Base-by-base conservation (phyloP, 2,329 filamentous ascomycete genomes). In the Camptophora hylomeconis region DNA sequence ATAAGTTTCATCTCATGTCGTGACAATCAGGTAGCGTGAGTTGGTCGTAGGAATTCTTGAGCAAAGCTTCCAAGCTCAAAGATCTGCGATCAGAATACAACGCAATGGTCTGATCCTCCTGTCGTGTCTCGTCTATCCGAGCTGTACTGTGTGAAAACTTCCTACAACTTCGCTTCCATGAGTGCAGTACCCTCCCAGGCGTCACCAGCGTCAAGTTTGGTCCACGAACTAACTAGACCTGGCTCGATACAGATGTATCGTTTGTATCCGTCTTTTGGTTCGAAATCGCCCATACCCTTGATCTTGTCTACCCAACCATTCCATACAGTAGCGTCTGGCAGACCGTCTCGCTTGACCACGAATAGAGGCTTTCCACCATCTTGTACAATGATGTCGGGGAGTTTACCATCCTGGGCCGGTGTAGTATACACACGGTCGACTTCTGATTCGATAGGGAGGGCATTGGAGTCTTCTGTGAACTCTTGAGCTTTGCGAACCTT, bases 171-270 rank as follows among this genome's bases (percentile, higher is more conserved):
- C 17, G 53, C 50, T 50, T 63, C 64, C 35, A 72, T 63, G 28
- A 64, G 58, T 56, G 72, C 68, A 7, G 70, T 71, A 22, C 70
- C 72, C 51, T 77, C 72, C 58, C 72, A 78, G 2, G 67, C 66
- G 42, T 75, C 72, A 12, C 83, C 83, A 24, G 75, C 73, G 52
- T 95, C 89, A 42, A 95, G 61, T 44, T 74, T 80, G 58, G 79
- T 76, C 81, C 82, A 95, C 5, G 66, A 72, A 41, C 70, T 67
- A 11, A 95, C 87, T 7, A 75, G 69, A 8, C 89, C 89, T 2
- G 87, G 80, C 65, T 98, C 89, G 28, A 95, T 72, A 51, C 89
- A 95, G 23, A 98, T 63, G 82, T 95, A 94, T 35, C 83, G 72
- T 64, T 82, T 82, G 64, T 78, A 95, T 20, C 80, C 89, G 30